Conservation (phyloP, 139 green algal genomes). For the Mesostigma viride region DNA sequence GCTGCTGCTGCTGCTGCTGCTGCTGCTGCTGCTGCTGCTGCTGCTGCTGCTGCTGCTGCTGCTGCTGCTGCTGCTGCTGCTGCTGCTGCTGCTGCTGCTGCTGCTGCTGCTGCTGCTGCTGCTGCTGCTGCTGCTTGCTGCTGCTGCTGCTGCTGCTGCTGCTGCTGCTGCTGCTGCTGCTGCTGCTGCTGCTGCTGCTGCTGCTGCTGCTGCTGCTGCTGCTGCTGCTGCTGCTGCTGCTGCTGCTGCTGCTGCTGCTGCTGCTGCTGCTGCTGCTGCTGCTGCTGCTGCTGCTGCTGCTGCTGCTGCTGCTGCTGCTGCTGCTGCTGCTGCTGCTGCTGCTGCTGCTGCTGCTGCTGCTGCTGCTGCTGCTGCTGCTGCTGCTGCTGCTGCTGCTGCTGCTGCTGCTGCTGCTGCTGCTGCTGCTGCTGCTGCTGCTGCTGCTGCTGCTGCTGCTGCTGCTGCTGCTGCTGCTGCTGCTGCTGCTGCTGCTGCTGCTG, state of each 20-base stretch:
- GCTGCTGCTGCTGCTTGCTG: too few relatives aligned
- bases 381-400: neutral
- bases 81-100: neutral
- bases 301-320: neutral
- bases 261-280: neutral
- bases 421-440: neutral
- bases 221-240: neutral
- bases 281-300: neutral
- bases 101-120: neutral
- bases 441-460: neutral
- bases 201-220: neutral
- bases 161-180: neutral
- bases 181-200: neutral
- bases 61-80: neutral
- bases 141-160: neutral
- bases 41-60: conserved; percentile 1
- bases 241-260: neutral
- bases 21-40: conserved; percentile 1
- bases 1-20: conserved; percentile 1
- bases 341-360: neutral
- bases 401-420: neutral
- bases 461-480: neutral
- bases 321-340: neutral
- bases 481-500: neutral
- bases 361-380: neutral